Conservation (phyloP, 2,329 filamentous ascomycete species). For the Dactylellina leptospora region DNA sequence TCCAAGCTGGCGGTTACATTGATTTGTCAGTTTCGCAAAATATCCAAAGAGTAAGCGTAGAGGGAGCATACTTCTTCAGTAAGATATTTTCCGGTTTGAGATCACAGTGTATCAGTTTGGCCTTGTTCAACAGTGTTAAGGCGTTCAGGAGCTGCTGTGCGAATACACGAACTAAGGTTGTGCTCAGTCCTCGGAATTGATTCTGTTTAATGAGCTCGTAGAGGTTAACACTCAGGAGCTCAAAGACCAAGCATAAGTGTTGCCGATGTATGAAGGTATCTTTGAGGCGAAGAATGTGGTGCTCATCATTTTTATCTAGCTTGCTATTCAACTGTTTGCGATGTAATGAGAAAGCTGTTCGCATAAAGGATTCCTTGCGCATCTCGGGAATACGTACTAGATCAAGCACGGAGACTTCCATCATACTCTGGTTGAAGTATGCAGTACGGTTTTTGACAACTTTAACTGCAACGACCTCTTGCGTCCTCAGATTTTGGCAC, state of each 20-base stretch:
- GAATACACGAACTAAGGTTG: slow-evolving; percentile 94
- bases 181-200: slow-evolving; percentile 96
- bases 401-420: slow-evolving; percentile 98
- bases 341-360: neutral
- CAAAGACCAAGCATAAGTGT: slow-evolving; percentile 95
- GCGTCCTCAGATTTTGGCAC: slow-evolving; percentile 97
- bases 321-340: slow-evolving; percentile 83
- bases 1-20: slow-evolving; percentile 74
- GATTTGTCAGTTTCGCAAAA: too few species aligned
- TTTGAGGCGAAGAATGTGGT: slow-evolving; percentile 91
- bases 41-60: neutral
- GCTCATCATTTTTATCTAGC: slow-evolving; percentile 98
- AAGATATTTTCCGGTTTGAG: slow-evolving; percentile 98
- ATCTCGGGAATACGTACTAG: slow-evolving; percentile 70
- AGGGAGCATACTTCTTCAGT: slow-evolving; percentile 77
- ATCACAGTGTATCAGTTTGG: slow-evolving; percentile 96
- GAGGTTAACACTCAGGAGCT: slow-evolving; percentile 93
- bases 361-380: slow-evolving; percentile 55
- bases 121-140: slow-evolving; percentile 90
- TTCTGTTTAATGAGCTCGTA: slow-evolving; percentile 99
- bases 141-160: slow-evolving; percentile 96
- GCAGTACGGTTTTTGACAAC: slow-evolving; percentile 99
- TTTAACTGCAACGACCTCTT: slow-evolving; percentile 98
- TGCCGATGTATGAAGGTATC: slow-evolving; percentile 98
- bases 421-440: slow-evolving; percentile 99